phyloP scores from a whole-genome alignment of 345 rosid species.

The Melaleuca quinquenervia region DNA sequence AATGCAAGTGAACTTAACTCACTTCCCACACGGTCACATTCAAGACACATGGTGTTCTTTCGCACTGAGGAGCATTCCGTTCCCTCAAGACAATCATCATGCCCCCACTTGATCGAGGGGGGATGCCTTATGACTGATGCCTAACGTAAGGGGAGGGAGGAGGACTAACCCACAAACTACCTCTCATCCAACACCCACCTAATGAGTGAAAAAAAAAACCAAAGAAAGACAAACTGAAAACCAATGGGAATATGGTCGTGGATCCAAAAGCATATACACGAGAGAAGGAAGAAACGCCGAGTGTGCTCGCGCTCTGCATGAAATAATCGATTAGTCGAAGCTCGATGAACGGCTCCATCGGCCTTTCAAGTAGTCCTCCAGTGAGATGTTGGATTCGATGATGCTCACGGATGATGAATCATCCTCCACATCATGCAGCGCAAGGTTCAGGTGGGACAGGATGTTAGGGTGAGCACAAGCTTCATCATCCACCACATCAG shows the following conservation, averaged over 20 bases:
- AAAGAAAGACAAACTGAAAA: not conserved
- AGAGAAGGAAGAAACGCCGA: not conserved
- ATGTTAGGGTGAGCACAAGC: slow-evolving; percentile 38
- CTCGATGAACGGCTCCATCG: slow-evolving; percentile 91
- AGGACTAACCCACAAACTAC: slow-evolving; percentile 58
- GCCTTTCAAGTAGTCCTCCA: slow-evolving; percentile 84
- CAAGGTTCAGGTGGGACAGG: slow-evolving; percentile 77
- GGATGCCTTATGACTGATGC: not conserved
- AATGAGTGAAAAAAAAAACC: not conserved
- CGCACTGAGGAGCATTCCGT: not conserved
- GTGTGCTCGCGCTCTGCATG: not conserved
- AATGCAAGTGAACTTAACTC: not conserved
- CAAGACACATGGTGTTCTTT: not conserved
- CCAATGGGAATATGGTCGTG: not conserved
- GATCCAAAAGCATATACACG: not conserved
- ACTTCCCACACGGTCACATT: not conserved
- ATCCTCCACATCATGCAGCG: slow-evolving; percentile 64
- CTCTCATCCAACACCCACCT: slow-evolving; percentile 59
- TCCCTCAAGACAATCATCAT: not conserved
- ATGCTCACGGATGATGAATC: slow-evolving; percentile 64
- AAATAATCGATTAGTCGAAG: slow-evolving; percentile 41
- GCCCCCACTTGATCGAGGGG: not conserved
- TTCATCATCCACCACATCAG: slow-evolving; percentile 42
- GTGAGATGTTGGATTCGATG: slow-evolving; percentile 49
- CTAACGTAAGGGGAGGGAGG: slow-evolving; percentile 38